Evolutionary conservation across 148 eudicot genomes (phyloP).

Genomic region (Nepenthes mirabilis): DNA sequence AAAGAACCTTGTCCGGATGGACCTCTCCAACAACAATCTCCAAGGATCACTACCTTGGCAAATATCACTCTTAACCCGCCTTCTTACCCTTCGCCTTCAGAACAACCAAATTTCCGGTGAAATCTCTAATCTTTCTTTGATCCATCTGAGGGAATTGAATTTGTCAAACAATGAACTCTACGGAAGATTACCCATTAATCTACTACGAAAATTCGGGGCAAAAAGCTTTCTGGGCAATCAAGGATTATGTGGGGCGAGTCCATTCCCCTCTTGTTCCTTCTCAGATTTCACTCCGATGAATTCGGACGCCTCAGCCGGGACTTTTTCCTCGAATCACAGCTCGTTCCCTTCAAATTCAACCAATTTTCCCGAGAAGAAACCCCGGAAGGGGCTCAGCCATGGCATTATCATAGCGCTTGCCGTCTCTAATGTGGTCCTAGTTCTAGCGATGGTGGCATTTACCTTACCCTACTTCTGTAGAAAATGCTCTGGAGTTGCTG

Average conservation of each 20-base stretch:
- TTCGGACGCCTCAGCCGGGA: constrained; percentile 18
- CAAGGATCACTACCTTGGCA: constrained; percentile 41
- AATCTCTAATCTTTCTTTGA: constrained; percentile 28
- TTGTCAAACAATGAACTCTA: constrained; percentile 60
- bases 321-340: constrained; percentile 61
- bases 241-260: constrained; percentile 48
- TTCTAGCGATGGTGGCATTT: constrained; percentile 28
- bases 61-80: constrained; percentile 26
- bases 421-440: constrained; percentile 26
- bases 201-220: constrained; percentile 30
- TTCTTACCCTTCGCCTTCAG: constrained; percentile 53
- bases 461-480: constrained; percentile 36
- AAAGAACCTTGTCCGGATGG: constrained; percentile 48
- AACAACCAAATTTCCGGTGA: constrained; percentile 67
- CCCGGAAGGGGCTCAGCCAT: constrained; percentile 23
- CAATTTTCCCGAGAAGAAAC: constrained; percentile 5
- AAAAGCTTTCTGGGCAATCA: constrained; percentile 62
- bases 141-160: constrained; percentile 33
- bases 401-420: constrained; percentile 37
- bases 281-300: constrained; percentile 7
- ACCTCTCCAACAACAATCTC: constrained; percentile 67
- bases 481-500: constrained; percentile 12
- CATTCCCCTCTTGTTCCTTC: constrained; percentile 43
- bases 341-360: constrained; percentile 24
- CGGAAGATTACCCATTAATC: constrained; percentile 29